These are phyloP conservation scores for Beta vulgaris DNA, from an alignment of 148 eudicot genomes.

Conservation along the genomic window DNA sequence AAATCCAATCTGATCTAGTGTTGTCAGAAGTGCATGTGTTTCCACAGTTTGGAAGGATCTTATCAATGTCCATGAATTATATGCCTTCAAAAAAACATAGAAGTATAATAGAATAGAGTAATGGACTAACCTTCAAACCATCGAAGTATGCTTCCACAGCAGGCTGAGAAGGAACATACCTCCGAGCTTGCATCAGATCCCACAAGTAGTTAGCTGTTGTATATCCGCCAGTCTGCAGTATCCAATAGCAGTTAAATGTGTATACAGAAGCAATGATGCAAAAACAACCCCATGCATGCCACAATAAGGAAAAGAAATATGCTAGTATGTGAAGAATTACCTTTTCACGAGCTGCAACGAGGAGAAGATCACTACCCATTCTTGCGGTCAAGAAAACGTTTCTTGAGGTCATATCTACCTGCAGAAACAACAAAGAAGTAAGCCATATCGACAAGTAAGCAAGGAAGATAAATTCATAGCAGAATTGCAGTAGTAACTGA, in stretches of 20 bases:
- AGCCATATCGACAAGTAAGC: background rate
- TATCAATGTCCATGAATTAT: background rate
- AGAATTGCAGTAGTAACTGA: background rate
- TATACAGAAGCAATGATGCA: background rate
- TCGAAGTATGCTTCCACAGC: conserved; percentile 73
- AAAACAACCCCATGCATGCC: conserved; percentile 1
- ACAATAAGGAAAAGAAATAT: background rate
- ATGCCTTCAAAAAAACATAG: no score
- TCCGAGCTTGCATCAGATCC: conserved; percentile 84
- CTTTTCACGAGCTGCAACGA: conserved; percentile 83
- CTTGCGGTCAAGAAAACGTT: conserved; percentile 40
- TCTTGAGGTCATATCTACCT: conserved; percentile 60
- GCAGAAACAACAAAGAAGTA: conserved; percentile 21
- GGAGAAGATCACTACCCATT: conserved; percentile 72
- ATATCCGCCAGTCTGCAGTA: conserved; percentile 71
- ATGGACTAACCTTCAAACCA: conserved; percentile 71
- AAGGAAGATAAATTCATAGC: background rate
- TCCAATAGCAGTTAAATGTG: background rate
- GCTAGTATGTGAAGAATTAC: conserved; percentile 26
- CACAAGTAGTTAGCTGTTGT: conserved; percentile 70
- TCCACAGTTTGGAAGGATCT: no score
- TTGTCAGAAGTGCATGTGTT: no score
- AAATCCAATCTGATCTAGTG: no score
- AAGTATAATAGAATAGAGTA: no score
- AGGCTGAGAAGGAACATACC: conserved; percentile 41